These are phyloP conservation scores for Chalara sp. DNA, from an alignment of 2,329 filamentous ascomycete genomes.

Conservation along the genomic window DNA sequence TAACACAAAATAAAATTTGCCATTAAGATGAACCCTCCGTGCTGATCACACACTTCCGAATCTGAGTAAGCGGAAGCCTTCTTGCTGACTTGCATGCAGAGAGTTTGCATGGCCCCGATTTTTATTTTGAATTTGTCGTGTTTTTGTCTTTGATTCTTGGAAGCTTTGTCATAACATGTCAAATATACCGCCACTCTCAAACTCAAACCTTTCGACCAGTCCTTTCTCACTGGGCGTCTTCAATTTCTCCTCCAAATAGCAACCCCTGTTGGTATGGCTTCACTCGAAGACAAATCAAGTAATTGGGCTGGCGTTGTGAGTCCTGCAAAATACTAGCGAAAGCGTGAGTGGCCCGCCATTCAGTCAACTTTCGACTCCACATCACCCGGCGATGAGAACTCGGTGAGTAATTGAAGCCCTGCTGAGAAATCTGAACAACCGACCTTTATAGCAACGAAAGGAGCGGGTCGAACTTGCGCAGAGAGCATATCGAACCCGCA, in stretches of 20 bases:
- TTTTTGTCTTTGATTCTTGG: neutral
- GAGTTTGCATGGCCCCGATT: neutral
- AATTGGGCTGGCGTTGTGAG: no score
- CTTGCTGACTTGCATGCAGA: no score
- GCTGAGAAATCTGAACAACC: neutral
- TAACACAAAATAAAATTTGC: no score
- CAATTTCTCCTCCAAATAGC: no score
- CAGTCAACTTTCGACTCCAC: neutral
- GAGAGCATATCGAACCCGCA: conserved; percentile 3
- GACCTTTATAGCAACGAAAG: neutral
- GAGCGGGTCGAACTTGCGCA: conserved; percentile 2
- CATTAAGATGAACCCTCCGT: no score
- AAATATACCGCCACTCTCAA: neutral
- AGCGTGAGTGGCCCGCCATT: neutral
- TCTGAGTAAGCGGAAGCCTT: no score
- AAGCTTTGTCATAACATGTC: neutral
- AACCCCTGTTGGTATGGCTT: no score
- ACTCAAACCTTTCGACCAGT: neutral
- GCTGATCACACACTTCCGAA: no score
- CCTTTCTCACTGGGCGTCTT: no score
- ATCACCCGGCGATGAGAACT: neutral
- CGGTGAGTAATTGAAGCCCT: neutral
- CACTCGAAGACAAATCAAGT: no score
- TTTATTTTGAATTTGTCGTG: neutral
- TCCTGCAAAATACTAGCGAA: no score